Base-by-base conservation (phyloP, 2,329 filamentous ascomycete genomes). In the Alternaria longipes region DNA sequence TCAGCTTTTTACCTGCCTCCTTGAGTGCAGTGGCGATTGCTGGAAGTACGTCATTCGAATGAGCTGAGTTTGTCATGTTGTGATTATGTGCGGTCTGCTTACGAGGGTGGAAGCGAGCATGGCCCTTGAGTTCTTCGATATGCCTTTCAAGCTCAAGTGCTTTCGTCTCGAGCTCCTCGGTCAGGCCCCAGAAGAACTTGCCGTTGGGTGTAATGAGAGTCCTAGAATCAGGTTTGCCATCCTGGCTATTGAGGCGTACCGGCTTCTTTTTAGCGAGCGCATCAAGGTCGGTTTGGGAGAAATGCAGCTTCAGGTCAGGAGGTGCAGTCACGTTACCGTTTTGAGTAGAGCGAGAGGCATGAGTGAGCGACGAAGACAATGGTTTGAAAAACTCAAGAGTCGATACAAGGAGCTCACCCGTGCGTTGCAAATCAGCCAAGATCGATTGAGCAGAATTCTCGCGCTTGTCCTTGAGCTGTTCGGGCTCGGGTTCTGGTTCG, bases 191-290 rank as follows among this genome's bases (percentile, higher is more conserved):
- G n/a, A 94, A 83, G 73, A 90, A 91, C 64, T 92, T 89, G 11
- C 91, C 91, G 63, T 90, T 89, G 0, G 91, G 90, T 0, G 91
- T 93, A 54, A 94, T 87, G 67, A 94, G 84, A 64, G 91, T 88
- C 26, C 90, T 85, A 1, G 80, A 80, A 60, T 81, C 82, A 28
- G 78, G 67, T n/a, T 76, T 79, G 32, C 75, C 78, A 24, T 81
- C 78, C n/a, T 80, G 73, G n/a, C 78, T 78, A 30, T 76, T 78
- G 20, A 82, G 78, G 26, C 78, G 78, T 12, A 84, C 71, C 4
- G 74, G 86, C 62, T 76, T 84, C 56, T 87, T 88, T 63, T 90
- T 88, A 2, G 88, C 81, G 40, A 88, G 71, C 11, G 77, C 79
- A 26, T 81, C 78, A 7, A 83, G 73, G 56, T 82, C 80, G n/a